Conservation (phyloP, 306 rosid species). For the Rosa rugosa region DNA sequence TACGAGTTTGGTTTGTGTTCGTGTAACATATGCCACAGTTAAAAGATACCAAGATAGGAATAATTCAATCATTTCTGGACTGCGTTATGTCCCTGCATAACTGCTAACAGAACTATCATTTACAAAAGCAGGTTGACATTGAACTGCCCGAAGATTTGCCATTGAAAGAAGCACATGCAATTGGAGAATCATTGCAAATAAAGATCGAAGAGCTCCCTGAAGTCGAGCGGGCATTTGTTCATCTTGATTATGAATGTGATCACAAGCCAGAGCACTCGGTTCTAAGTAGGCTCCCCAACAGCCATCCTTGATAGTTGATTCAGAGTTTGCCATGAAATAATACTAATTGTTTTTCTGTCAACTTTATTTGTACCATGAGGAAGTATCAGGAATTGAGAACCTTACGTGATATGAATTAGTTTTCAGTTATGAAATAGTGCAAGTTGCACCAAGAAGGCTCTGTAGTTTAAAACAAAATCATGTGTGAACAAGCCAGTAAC, state of each 20-base stretch:
- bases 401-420: too few species aligned
- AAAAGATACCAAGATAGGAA: not conserved
- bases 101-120: not conserved
- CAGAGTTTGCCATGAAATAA: not conserved
- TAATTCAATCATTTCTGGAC: not conserved
- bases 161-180: constrained; percentile 71
- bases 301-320: constrained; percentile 24
- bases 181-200: constrained; percentile 72
- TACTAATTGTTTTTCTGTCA: too few species aligned
- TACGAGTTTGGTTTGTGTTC: not conserved
- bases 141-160: constrained; percentile 83
- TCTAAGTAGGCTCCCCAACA: constrained; percentile 60
- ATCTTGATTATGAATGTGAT: constrained; percentile 86
- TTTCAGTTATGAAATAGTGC: too few species aligned
- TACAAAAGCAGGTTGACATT: constrained; percentile 68
- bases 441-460: too few species aligned
- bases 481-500: not conserved
- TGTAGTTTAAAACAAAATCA: too few species aligned
- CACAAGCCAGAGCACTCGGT: constrained; percentile 93
- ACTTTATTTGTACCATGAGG: too few species aligned
- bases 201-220: constrained; percentile 75
- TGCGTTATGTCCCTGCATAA: too few species aligned
- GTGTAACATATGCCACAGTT: not conserved
- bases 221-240: constrained; percentile 89
- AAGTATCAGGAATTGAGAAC: too few species aligned